Percentiles rank a stretch among this genome's conserved stretches.
Evolutionary conservation across 2,329 filamentous ascomycete genomes (phyloP).

Genomic region (Sarocladiaceae sp.): DNA sequence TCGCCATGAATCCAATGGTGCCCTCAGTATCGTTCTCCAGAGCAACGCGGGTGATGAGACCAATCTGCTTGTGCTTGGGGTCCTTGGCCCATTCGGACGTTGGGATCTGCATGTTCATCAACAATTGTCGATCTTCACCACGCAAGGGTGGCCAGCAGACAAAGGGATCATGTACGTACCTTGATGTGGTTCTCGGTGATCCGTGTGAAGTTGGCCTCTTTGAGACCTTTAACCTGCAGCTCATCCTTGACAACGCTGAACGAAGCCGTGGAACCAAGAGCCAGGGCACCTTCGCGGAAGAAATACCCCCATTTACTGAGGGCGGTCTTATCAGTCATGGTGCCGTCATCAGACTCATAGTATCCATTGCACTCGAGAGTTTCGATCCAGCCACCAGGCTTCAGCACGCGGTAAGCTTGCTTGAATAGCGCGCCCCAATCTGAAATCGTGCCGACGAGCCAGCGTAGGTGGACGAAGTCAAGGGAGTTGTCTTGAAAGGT

Average conservation of each 20-base stretch:
- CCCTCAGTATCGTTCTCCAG: slow-evolving; percentile 29
- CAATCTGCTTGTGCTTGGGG: slow-evolving; percentile 13
- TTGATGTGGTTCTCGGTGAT: slow-evolving; percentile 27
- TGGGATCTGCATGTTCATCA: background rate
- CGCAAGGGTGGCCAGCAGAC: background rate
- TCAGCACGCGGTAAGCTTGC: slow-evolving; percentile 46
- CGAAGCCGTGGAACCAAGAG: slow-evolving; percentile 21
- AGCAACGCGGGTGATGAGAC: slow-evolving; percentile 18
- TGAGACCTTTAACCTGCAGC: slow-evolving; percentile 17
- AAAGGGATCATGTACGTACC: slow-evolving; percentile 14
- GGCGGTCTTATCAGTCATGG: slow-evolving; percentile 6
- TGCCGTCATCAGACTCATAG: slow-evolving; percentile 11
- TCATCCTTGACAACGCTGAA: slow-evolving; percentile 17
- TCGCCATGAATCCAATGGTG: slow-evolving; percentile 18
- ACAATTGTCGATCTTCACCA: background rate
- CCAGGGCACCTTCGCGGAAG: slow-evolving; percentile 27
- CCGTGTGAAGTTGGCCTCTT: slow-evolving; percentile 29
- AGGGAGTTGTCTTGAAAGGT: slow-evolving; percentile 37
- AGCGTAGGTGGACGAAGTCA: slow-evolving; percentile 56
- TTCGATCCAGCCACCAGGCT: slow-evolving; percentile 31
- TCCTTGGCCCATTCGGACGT: slow-evolving; percentile 10
- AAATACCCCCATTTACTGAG: slow-evolving; percentile 15
- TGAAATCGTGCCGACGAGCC: slow-evolving; percentile 51
- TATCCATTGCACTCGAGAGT: slow-evolving; percentile 15
- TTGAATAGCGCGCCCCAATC: slow-evolving; percentile 52